These are phyloP conservation scores for Scedosporium dehoogii DNA, from an alignment of 2,329 filamentous ascomycete species.

Conservation along the genomic window DNA sequence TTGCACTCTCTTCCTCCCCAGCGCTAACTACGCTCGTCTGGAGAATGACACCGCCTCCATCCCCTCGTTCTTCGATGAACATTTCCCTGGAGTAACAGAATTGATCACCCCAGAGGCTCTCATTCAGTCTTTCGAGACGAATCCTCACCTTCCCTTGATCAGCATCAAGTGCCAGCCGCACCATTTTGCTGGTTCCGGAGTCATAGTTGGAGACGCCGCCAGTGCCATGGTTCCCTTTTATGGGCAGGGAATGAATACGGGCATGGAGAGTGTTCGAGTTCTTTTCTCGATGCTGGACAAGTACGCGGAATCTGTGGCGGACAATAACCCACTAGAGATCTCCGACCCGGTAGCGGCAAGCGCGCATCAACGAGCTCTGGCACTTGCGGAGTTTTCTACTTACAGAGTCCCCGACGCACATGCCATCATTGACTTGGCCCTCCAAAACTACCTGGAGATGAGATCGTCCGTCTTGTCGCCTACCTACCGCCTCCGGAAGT, in stretches of 20 bases:
- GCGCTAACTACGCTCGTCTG: slow-evolving; percentile 56
- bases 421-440: slow-evolving; percentile 84
- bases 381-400: slow-evolving; percentile 65
- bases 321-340: slow-evolving; percentile 27
- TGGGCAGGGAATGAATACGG: slow-evolving; percentile 95
- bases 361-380: slow-evolving; percentile 46
- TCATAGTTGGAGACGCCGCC: slow-evolving; percentile 86
- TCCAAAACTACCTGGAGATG: slow-evolving; percentile 94
- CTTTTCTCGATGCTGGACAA: slow-evolving; percentile 76
- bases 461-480: slow-evolving; percentile 70
- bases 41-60: slow-evolving; percentile 51
- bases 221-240: slow-evolving; percentile 99
- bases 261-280: slow-evolving; percentile 84
- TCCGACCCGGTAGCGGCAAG: slow-evolving; percentile 31
- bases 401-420: slow-evolving; percentile 70
- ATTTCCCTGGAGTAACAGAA: slow-evolving; percentile 79
- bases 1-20: slow-evolving; percentile 83
- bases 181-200: slow-evolving; percentile 65
- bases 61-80: slow-evolving; percentile 63
- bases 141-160: slow-evolving; percentile 87
- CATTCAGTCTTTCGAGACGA: slow-evolving; percentile 62
- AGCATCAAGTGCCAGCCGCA: slow-evolving; percentile 88
- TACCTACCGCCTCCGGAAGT: slow-evolving; percentile 72
- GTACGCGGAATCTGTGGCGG: slow-evolving; percentile 38
- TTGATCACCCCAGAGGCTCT: slow-evolving; percentile 61